A percentile compares a stretch with the other conserved stretches of the same genome.
phyloP scores from a whole-genome alignment of 1,139 yeast species.

The Blastobotrys aristatus region DNA sequence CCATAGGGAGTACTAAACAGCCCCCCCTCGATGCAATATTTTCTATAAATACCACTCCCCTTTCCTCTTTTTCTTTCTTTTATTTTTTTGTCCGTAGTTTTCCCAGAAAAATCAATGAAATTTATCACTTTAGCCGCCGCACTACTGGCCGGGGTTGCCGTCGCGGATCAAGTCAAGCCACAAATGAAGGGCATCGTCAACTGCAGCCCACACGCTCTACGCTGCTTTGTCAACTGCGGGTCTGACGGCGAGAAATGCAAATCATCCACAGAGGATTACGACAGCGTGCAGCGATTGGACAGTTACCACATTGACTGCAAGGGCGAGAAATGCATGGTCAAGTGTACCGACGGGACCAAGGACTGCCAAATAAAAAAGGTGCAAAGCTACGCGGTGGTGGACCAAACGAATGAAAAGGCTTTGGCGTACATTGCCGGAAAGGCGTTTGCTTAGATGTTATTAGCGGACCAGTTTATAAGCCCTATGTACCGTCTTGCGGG shows the following conservation, averaged over 20 bases:
- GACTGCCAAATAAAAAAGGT: neutral
- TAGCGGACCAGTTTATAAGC: too few relatives aligned
- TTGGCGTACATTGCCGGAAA: neutral
- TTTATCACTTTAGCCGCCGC: neutral
- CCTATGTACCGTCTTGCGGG: too few relatives aligned
- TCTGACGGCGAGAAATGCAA: neutral
- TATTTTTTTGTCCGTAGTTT: too few relatives aligned
- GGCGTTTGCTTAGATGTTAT: too few relatives aligned
- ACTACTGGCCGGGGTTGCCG: neutral
- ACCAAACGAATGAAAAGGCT: neutral
- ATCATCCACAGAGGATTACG: neutral
- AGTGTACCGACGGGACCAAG: neutral
- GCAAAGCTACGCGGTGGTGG: neutral
- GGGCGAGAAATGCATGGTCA: neutral
- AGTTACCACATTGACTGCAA: neutral
- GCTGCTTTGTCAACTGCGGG: constrained; percentile 2
- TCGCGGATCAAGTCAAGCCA: neutral
- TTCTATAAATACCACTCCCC: too few relatives aligned
- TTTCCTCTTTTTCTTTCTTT: too few relatives aligned
- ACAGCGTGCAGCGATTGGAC: neutral
- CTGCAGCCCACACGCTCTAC: neutral
- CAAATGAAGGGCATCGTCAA: constrained; percentile 1
- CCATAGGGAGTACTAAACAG: too few relatives aligned
- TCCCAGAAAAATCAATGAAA: neutral
- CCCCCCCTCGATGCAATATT: too few relatives aligned